phyloP scores from a whole-genome alignment of 140 eudicot species.

The Cichorium intybus region DNA sequence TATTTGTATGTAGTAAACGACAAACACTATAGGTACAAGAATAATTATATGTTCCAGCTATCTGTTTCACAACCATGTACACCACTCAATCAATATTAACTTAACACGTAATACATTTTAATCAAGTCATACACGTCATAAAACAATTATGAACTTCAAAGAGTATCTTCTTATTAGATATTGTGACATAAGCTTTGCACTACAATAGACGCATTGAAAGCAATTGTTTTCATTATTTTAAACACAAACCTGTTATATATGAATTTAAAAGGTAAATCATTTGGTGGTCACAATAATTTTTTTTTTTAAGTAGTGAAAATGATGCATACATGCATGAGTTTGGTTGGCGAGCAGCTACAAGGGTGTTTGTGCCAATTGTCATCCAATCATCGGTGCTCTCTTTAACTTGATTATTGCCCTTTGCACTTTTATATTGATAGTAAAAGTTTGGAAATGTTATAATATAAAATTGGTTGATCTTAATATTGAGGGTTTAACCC shows the following conservation, averaged over 20 bases:
- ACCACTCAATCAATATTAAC: not conserved
- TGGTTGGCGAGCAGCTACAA: conserved; percentile 25
- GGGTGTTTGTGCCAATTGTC: conserved; percentile 14
- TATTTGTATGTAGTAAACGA: not conserved
- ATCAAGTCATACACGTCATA: conserved; percentile 9
- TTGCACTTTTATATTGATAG: too few relatives aligned
- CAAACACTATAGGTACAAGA: too few relatives aligned
- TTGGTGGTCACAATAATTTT: not conserved
- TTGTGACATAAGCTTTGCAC: conserved; percentile 31
- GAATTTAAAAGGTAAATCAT: conserved; percentile 1
- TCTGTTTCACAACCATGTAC: not conserved
- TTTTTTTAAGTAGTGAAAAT: conserved; percentile 19
- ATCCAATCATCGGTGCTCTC: conserved; percentile 10
- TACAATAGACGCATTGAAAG: conserved; percentile 26
- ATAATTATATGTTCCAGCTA: not conserved
- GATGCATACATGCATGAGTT: conserved; percentile 29
- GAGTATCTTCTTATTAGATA: conserved; percentile 21
- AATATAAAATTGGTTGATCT: too few relatives aligned
- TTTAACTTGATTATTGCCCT: not conserved
- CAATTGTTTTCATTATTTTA: conserved; percentile 28
- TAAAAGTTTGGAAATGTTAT: too few relatives aligned
- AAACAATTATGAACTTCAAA: not conserved
- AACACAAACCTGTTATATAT: not conserved
- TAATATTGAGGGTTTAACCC: too few relatives aligned
- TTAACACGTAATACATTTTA: not conserved